Evolutionary conservation across 305 asterid species (phyloP), one percentile per base, ranked within the genome.

Genomic region (Plantago lanceolata): DNA sequence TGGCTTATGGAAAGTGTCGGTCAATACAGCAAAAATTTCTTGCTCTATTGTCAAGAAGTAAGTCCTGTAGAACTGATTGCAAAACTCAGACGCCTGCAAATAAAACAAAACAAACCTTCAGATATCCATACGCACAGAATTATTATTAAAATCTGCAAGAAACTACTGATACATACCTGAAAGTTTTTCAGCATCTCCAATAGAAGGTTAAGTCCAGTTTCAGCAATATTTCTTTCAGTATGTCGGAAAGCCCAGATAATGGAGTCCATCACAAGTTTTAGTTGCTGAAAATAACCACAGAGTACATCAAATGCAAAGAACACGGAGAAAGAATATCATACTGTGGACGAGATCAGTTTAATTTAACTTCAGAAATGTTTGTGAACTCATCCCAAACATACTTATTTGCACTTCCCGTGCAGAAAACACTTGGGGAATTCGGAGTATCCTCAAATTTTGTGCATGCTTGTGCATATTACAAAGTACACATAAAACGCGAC

Each of bases 201-300:
- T 35, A 90, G 56, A 59, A 93, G 96, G 81, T 78, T 84, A 65
- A 93, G 96, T 61, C 99, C 99, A 50, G 97, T 90, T 81, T 93
- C 99, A 24, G 99, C 99, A 72, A 93, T 86, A 76, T 93, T 93
- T 63, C 99, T 79, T 67, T 93, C 99, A 43, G 97, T 93, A 75
- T 93, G 99, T 64, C 99, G 97, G 86, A 94, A 90, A 58, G 97
- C 97, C 99, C 99, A 94, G 59, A 94, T 86, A 59, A 94, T 90
- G 58, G 99, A 94, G 79, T 94, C 99, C 95, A 88, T 86, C 40
- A 94, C 95, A 68, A 90, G 95, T 79, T 86, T 94, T 65, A 94
- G 78, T 88, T 94, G 97, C 97, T 94, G 95, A 33, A 48, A 56
- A 63, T 56, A 59, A 59, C 19, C 61, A 9, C 50, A 62, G 64